phyloP scores from a whole-genome alignment of 2,329 filamentous ascomycete species.

The Trichoderma breve region DNA sequence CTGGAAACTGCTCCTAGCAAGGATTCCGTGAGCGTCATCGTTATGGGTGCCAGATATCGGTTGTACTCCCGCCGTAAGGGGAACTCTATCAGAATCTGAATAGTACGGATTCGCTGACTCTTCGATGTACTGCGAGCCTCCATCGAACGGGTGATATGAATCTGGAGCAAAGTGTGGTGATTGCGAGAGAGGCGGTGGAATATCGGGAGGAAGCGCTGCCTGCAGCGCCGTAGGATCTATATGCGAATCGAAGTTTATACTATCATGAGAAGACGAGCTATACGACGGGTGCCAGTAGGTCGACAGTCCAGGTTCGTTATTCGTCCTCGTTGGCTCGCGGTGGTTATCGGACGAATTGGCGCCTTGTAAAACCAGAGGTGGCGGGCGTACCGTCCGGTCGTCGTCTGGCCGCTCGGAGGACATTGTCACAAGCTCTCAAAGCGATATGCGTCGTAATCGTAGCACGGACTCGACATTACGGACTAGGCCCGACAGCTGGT shows the following conservation, averaged over 20 bases:
- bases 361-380: slow-evolving; percentile 70
- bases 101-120: slow-evolving; percentile 36
- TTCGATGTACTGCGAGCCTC: slow-evolving; percentile 35
- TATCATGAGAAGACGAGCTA: slow-evolving; percentile 37
- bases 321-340: slow-evolving; percentile 15
- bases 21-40: slow-evolving; percentile 40
- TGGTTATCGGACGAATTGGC: slow-evolving; percentile 37
- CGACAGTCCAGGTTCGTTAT: slow-evolving; percentile 45
- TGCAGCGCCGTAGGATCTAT: slow-evolving; percentile 54
- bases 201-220: slow-evolving; percentile 54
- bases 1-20: slow-evolving; percentile 55
- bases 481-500: not conserved
- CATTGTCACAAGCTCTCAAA: slow-evolving; percentile 27
- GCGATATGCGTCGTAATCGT: not conserved
- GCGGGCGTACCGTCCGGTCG: slow-evolving; percentile 28
- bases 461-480: slow-evolving; percentile 2
- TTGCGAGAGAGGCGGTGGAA: slow-evolving; percentile 34
- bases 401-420: slow-evolving; percentile 31
- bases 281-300: slow-evolving; percentile 55
- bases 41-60: slow-evolving; percentile 53
- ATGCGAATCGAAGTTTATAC: slow-evolving; percentile 45
- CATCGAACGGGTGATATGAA: slow-evolving; percentile 33
- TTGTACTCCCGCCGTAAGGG: slow-evolving; percentile 55
- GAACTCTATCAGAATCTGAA: slow-evolving; percentile 58
- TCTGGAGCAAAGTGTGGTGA: slow-evolving; percentile 29